Conservation (phyloP, 352 stramenopile species). For the Saprolegnia diclina region DNA sequence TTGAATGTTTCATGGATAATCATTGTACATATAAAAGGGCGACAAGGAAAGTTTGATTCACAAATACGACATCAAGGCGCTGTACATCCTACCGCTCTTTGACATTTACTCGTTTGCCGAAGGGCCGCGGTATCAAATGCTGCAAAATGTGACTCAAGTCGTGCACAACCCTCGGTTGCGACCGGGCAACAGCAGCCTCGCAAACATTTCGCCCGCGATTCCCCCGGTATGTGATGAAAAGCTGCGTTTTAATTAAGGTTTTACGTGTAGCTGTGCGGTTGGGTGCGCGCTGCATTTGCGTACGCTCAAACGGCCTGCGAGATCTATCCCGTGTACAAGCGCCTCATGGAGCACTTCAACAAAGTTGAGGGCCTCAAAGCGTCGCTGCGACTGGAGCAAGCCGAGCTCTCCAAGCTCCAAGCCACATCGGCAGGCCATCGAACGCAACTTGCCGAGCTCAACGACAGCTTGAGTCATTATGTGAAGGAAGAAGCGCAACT, state of each 20-base stretch:
- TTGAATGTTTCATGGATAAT: background rate
- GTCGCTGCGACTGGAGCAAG: constrained; percentile 27
- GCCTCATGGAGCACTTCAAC: constrained; percentile 47
- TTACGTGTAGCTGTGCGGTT: constrained; percentile 39
- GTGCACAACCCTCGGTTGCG: constrained; percentile 69
- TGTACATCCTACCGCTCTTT: constrained; percentile 75
- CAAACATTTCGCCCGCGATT: constrained; percentile 56
- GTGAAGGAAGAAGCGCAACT: constrained; percentile 34
- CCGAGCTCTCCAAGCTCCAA: constrained; percentile 33
- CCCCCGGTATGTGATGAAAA: constrained; percentile 30
- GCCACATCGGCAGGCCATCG: constrained; percentile 27
- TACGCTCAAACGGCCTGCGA: constrained; percentile 63
- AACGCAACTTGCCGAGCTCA: background rate
- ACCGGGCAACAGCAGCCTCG: constrained; percentile 53
- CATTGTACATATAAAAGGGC: constrained; percentile 26
- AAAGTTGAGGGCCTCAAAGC: constrained; percentile 46
- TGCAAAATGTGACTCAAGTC: constrained; percentile 56
- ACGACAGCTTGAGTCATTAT: constrained; percentile 27
- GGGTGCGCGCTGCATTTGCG: constrained; percentile 65
- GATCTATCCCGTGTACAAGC: constrained; percentile 55
- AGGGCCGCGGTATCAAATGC: constrained; percentile 47
- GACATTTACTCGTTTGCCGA: constrained; percentile 76
- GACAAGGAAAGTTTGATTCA: constrained; percentile 78
- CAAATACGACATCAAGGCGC: constrained; percentile 64
- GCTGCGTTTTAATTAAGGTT: background rate